Evolutionary conservation across 257 asterid species (phyloP).

Genomic region (Hygrophila difformis): DNA sequence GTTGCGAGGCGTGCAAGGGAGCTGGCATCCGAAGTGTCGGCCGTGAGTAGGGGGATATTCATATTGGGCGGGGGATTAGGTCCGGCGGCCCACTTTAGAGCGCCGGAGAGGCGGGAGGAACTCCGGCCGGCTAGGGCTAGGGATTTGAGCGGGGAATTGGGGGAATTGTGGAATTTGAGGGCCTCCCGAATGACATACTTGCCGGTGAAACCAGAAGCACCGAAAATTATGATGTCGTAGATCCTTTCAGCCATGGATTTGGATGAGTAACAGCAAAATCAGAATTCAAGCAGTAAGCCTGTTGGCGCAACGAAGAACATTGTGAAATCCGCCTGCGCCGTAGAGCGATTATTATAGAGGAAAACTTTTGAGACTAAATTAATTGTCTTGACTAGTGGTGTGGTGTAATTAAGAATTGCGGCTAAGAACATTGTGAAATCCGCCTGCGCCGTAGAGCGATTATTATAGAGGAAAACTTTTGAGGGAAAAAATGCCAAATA

Average conservation of each 20-base stretch:
- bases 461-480: no score
- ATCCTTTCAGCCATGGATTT: conserved; percentile 30
- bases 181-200: conserved; percentile 80
- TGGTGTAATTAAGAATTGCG: no score
- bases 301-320: no score
- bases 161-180: conserved; percentile 60
- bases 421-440: no score
- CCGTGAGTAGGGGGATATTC: conserved; percentile 59
- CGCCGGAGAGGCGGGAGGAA: conserved; percentile 42
- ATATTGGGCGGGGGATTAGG: conserved; percentile 42
- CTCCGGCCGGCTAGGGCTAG: conserved; percentile 82
- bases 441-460: no score
- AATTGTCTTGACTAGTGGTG: no score
- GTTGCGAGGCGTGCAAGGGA: conserved; percentile 59
- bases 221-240: conserved; percentile 61
- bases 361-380: no score
- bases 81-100: conserved; percentile 70
- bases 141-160: conserved; percentile 57
- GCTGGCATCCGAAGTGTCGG: conserved; percentile 53
- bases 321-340: no score
- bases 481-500: no score
- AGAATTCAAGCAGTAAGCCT: no score
- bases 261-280: no score
- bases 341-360: no score
- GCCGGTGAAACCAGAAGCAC: conserved; percentile 94